These are phyloP conservation scores for Fomitopsis serialis DNA, from an alignment of 768 basidiomycete genomes.

Conservation along the genomic window DNA sequence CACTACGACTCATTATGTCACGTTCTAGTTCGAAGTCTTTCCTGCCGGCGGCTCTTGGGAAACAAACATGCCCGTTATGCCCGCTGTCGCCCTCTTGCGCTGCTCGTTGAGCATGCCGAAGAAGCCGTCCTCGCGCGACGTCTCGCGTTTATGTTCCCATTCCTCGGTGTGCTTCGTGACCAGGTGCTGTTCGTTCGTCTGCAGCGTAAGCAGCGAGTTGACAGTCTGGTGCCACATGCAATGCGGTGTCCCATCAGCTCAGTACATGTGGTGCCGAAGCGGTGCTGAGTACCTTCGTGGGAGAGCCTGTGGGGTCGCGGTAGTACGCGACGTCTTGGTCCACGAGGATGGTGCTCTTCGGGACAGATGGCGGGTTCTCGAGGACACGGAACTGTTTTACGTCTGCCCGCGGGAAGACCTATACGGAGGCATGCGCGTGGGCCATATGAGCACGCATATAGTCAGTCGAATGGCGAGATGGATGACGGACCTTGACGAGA, in stretches of 20 bases:
- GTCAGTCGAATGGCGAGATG: background rate
- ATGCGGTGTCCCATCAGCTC: background rate
- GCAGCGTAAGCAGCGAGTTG: slow-evolving; percentile 38
- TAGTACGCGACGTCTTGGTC: slow-evolving; percentile 45
- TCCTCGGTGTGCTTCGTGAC: slow-evolving; percentile 37
- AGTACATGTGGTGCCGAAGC: background rate
- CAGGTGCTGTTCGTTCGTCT: slow-evolving; percentile 32
- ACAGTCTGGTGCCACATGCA: slow-evolving; percentile 19
- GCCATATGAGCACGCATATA: background rate
- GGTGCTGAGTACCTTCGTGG: slow-evolving; percentile 31
- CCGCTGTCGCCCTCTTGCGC: slow-evolving; percentile 37
- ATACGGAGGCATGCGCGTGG: background rate
- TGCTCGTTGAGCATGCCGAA: slow-evolving; percentile 39
- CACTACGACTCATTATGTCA: no score
- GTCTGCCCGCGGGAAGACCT: slow-evolving; percentile 38
- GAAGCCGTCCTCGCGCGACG: slow-evolving; percentile 35
- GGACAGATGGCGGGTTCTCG: slow-evolving; percentile 32
- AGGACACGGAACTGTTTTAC: slow-evolving; percentile 37
- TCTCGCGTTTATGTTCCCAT: slow-evolving; percentile 36
- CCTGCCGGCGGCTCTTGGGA: slow-evolving; percentile 20
- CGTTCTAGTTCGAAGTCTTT: slow-evolving; percentile 3
- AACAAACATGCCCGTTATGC: slow-evolving; percentile 29
- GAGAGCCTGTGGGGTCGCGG: slow-evolving; percentile 30
- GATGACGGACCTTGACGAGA: slow-evolving; percentile 31
- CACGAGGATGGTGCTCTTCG: slow-evolving; percentile 35